Evolutionary conservation across 2,329 filamentous ascomycete species (phyloP), one percentile per base, ranked within the genome.

Genomic region (Colletotrichum scovillei): DNA sequence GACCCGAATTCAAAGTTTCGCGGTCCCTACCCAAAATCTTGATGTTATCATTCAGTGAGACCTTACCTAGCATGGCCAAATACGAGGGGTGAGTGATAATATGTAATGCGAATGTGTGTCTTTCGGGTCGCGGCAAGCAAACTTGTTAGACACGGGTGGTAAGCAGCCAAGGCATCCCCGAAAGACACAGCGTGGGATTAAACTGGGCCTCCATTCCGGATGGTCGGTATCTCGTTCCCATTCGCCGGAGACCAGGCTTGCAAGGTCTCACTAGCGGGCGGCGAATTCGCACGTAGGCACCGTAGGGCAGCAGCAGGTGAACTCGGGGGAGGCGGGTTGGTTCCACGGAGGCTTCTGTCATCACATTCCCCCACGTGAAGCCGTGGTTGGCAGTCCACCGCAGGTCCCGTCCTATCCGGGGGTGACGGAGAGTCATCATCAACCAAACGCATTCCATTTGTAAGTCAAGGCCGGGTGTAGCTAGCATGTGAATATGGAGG

Each of bases 1-100:
- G 67, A 32, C 67, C 67, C 60, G 70, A 70, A 65, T 57, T 12
- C 14, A 67, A 66, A 65, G 55, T 22, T 62, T 62, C 46, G 42
- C 70, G 55, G 55, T 70, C 60, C 26, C 12, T 11, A 11, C 46
- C 32, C 14, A 12, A 12, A 42, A 9, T 32, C 24, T 30, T 12
- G 4, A 19, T 22, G 30, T 22, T 30, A 24, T 24, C n/a, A 19
- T 11, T 35, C 28, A 30, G 46, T 30, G 19, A 42, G 26, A 30
- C 35, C 16, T 11, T 28, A n/a, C 8, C 11, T 4, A 3, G n/a
- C 5, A 24, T 63, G 55, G 22, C 11, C n/a, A 52, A 26, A 32
- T 22, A 30, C 19, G 24, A 30, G 8, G 9, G 42, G 30, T 14
- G 42, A 22, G 42, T 32, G 22, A 19, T 6, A 49, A 12, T 6